Evolutionary conservation across 176 grass and related monocot genomes (phyloP).

Genomic region (Cenchrus purpureus): DNA sequence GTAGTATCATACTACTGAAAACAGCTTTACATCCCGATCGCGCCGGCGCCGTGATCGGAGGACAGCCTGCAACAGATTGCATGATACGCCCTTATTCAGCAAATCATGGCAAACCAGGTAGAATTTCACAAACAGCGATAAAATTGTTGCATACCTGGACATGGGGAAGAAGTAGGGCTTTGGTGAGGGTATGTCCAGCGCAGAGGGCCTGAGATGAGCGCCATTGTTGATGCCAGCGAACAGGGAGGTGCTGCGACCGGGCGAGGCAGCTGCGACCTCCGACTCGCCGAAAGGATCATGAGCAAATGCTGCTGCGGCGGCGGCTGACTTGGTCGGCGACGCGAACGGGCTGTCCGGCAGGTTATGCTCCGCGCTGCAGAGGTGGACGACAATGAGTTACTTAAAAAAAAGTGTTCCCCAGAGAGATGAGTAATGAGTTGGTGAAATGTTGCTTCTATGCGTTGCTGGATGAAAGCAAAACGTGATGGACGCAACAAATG

Average conservation of each 20-base stretch:
- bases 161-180: slow-evolving; percentile 83
- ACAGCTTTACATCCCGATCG: slow-evolving; percentile 87
- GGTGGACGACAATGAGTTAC: background rate
- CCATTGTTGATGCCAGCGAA: slow-evolving; percentile 43
- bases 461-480: slow-evolving; percentile 54
- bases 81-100: slow-evolving; percentile 21
- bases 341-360: slow-evolving; percentile 92
- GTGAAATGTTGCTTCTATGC: slow-evolving; percentile 43
- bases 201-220: slow-evolving; percentile 57
- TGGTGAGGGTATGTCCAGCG: slow-evolving; percentile 73
- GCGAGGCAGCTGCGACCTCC: background rate
- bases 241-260: slow-evolving; percentile 5
- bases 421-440: slow-evolving; percentile 17
- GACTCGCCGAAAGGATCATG: slow-evolving; percentile 51
- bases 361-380: slow-evolving; percentile 76
- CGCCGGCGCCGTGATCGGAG: slow-evolving; percentile 76
- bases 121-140: background rate
- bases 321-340: slow-evolving; percentile 62
- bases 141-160: slow-evolving; percentile 51
- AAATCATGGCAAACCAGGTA: slow-evolving; percentile 24
- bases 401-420: background rate
- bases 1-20: slow-evolving; percentile 47
- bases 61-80: slow-evolving; percentile 64
- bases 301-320: background rate
- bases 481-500: slow-evolving; percentile 36